phyloP scores from a whole-genome alignment of 768 basidiomycete species.

The Podaxis sp. region DNA sequence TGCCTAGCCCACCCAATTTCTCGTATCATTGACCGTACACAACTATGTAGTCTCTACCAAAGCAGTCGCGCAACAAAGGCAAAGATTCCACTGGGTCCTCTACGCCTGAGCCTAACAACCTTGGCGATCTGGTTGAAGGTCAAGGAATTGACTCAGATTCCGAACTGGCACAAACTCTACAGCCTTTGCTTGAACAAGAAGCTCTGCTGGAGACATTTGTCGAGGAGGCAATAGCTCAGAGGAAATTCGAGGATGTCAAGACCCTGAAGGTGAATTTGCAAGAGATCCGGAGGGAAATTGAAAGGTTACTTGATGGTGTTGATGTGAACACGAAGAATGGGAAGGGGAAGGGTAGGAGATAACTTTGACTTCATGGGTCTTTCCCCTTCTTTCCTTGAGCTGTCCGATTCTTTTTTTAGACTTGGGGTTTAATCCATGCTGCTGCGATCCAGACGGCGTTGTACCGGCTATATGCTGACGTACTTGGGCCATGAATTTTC shows the following conservation, averaged over 20 bases:
- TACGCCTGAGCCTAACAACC: slow-evolving; percentile 16
- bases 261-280: slow-evolving; percentile 74
- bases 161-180: slow-evolving; percentile 67
- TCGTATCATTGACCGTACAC: neutral
- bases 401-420: neutral
- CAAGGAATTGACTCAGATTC: slow-evolving; percentile 62
- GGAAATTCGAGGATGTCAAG: slow-evolving; percentile 96
- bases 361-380: neutral
- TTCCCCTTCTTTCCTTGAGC: neutral
- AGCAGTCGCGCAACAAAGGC: slow-evolving; percentile 36
- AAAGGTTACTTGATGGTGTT: slow-evolving; percentile 48
- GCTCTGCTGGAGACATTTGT: slow-evolving; percentile 87
- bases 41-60: slow-evolving; percentile 44
- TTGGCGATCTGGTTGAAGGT: slow-evolving; percentile 18
- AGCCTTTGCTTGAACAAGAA: slow-evolving; percentile 94
- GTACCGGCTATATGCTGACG: no score
- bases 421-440: neutral
- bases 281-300: slow-evolving; percentile 86
- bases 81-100: slow-evolving; percentile 14
- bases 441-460: neutral
- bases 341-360: slow-evolving; percentile 6
- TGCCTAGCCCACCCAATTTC: neutral
- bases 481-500: no score
- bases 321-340: slow-evolving; percentile 15
- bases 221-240: slow-evolving; percentile 82